Base-by-base conservation (phyloP, 1,284 basidiomycete genomes). In the Apiotrichum gracile region DNA sequence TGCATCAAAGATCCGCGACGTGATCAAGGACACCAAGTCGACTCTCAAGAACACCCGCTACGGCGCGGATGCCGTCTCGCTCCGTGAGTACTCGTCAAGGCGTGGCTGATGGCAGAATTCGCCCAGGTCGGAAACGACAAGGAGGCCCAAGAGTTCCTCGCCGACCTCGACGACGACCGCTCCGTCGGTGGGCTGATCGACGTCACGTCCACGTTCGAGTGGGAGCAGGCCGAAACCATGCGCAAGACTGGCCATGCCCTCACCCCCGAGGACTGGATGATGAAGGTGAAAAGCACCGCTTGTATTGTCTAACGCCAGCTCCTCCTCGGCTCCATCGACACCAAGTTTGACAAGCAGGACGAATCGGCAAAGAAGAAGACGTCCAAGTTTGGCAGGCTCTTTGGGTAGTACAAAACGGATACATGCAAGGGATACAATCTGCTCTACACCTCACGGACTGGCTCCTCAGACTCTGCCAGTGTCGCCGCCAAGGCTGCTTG, bases 111-210 rank as follows among this genome's bases (percentile, higher is more conserved):
- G 5, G 5, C 37, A 48, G 47, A 56, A 43, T 52, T 56, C 27
- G 53, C 53, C 7, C 53, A 55, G 34, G 53, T 55, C 22, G 53
- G 53, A 17, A 50, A 55, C 51, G 55, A 56, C 47, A 38, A 37
- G 31, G 46, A 35, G n/a, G 55, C 55, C 5, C 55, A 52, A 29
- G 43, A 52, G 21, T 56, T 56, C 47, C 51, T 56, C 6, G 31
- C 43, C 17, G 34, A 48, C 33, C 51, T 56, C 47, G 55, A 56
- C 39, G 47, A 56, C 38, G 51, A 56, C 39, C 47, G 43, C 37
- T 16, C 37, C 19, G 35, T 56, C n/a, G 55, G 55, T 39, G 27
- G 35, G 19, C 43, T 56, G 17, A 43, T 56, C 27, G 55, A 56
- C 44, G 40, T 42, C 27, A 56, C 54, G 12, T 48, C 45, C 26